These are phyloP conservation scores for Xylaria sp. DNA, from an alignment of 2,329 filamentous ascomycete species.

Conservation along the genomic window DNA sequence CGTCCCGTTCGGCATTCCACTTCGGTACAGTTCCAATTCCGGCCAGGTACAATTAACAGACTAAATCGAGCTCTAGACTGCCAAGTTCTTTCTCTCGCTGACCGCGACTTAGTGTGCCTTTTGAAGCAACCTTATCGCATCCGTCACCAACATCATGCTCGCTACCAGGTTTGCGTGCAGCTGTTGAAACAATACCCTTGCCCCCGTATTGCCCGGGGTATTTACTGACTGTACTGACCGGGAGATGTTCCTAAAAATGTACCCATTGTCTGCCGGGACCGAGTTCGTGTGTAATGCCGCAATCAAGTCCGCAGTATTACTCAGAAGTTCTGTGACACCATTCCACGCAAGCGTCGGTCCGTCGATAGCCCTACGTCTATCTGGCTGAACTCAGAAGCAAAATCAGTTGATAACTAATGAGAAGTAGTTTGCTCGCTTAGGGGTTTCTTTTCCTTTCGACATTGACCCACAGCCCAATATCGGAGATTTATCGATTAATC, in stretches of 20 bases:
- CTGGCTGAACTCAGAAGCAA: neutral
- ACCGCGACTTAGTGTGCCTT: conserved; percentile 19
- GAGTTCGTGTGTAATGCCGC: conserved; percentile 14
- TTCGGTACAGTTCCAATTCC: neutral
- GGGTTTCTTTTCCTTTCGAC: conserved; percentile 11
- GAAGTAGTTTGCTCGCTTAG: conserved; percentile 26
- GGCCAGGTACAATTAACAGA: neutral
- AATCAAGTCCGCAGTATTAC: conserved; percentile 19
- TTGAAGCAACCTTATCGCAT: conserved; percentile 26
- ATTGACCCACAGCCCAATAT: conserved; percentile 16
- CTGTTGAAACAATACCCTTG: conserved; percentile 35
- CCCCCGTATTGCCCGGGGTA: neutral
- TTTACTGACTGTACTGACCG: neutral
- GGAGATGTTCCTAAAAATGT: conserved; percentile 17
- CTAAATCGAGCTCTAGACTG: neutral
- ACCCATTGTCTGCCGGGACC: conserved; percentile 10
- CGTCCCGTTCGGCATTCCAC: conserved; percentile 13
- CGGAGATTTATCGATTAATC: conserved; percentile 33
- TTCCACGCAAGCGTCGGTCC: neutral
- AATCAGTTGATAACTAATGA: neutral
- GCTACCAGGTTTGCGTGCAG: conserved; percentile 27
- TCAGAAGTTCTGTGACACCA: conserved; percentile 5
- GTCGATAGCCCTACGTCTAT: neutral
- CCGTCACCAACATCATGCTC: conserved; percentile 16
- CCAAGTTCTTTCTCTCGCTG: conserved; percentile 8